These are phyloP conservation scores for Rauvolfia tetraphylla DNA, from an alignment of 257 asterid species.

Conservation along the genomic window DNA sequence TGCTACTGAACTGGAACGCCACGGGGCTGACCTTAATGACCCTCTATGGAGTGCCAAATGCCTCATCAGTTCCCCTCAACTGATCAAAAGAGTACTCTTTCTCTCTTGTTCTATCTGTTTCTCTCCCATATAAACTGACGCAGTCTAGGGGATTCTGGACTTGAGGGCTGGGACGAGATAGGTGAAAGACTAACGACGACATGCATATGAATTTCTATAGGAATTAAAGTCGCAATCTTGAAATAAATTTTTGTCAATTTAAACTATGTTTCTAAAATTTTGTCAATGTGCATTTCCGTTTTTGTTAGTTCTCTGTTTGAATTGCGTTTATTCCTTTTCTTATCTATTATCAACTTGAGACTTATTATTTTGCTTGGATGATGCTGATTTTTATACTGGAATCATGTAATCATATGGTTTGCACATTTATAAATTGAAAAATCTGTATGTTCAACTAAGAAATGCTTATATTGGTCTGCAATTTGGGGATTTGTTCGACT, in stretches of 20 bases:
- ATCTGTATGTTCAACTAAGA: background rate
- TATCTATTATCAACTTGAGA: background rate
- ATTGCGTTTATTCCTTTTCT: background rate
- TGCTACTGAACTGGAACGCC: slow-evolving; percentile 79
- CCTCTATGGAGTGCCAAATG: slow-evolving; percentile 90
- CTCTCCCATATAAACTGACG: background rate
- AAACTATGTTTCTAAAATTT: background rate
- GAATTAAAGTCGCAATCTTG: background rate
- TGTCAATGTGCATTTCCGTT: background rate
- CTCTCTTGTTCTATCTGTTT: background rate
- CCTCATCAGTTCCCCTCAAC: slow-evolving; percentile 66
- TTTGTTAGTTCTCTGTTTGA: background rate
- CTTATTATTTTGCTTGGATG: background rate
- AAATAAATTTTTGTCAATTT: background rate
- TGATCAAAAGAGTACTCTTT: slow-evolving; percentile 53
- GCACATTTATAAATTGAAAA: background rate
- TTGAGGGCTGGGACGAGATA: background rate
- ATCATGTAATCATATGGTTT: background rate
- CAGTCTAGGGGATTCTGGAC: background rate
- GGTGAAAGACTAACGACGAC: background rate
- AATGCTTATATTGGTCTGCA: background rate
- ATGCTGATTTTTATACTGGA: background rate
- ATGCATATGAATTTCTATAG: background rate
- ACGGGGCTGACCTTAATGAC: slow-evolving; percentile 67
- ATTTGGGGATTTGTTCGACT: background rate